Conservation (phyloP, 2,329 filamentous ascomycete genomes). For the Verticillium isaacii region DNA sequence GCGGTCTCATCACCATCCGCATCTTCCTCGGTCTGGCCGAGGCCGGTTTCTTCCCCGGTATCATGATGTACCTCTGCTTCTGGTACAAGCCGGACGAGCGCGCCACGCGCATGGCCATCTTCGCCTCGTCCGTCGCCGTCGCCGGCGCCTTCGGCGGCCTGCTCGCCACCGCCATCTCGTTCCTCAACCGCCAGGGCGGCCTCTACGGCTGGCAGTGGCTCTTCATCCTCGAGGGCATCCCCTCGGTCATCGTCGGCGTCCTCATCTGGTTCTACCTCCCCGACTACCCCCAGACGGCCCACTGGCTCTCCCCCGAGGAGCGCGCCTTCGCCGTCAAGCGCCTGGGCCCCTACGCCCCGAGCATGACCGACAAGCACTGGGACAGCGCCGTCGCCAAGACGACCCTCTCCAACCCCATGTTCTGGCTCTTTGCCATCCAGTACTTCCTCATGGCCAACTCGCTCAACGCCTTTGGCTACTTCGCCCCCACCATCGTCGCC, state of each 20-base stretch:
- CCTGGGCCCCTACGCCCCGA: slow-evolving; percentile 25
- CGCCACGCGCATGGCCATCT: slow-evolving; percentile 54
- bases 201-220: slow-evolving; percentile 58
- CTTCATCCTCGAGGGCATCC: slow-evolving; percentile 49
- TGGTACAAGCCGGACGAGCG: slow-evolving; percentile 59
- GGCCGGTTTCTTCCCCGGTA: slow-evolving; percentile 46
- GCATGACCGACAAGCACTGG: slow-evolving; percentile 29
- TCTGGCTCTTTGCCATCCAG: slow-evolving; percentile 25
- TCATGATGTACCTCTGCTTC: slow-evolving; percentile 55
- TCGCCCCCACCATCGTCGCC: slow-evolving; percentile 28
- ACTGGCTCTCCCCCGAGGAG: slow-evolving; percentile 26
- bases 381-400: slow-evolving; percentile 23
- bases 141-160: slow-evolving; percentile 59
- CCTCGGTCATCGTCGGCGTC: slow-evolving; percentile 23
- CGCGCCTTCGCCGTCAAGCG: slow-evolving; percentile 27
- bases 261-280: slow-evolving; percentile 25
- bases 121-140: slow-evolving; percentile 53
- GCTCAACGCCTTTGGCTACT: slow-evolving; percentile 28
- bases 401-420: slow-evolving; percentile 25
- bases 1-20: slow-evolving; percentile 39
- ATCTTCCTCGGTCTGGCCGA: slow-evolving; percentile 48
- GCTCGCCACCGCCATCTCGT: slow-evolving; percentile 45
- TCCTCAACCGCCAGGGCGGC: slow-evolving; percentile 39
- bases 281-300: slow-evolving; percentile 27
- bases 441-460: slow-evolving; percentile 28